Percentiles rank a stretch among this genome's conserved stretches.
phyloP scores from a whole-genome alignment of 257 asterid species.

The Prunella vulgaris region DNA sequence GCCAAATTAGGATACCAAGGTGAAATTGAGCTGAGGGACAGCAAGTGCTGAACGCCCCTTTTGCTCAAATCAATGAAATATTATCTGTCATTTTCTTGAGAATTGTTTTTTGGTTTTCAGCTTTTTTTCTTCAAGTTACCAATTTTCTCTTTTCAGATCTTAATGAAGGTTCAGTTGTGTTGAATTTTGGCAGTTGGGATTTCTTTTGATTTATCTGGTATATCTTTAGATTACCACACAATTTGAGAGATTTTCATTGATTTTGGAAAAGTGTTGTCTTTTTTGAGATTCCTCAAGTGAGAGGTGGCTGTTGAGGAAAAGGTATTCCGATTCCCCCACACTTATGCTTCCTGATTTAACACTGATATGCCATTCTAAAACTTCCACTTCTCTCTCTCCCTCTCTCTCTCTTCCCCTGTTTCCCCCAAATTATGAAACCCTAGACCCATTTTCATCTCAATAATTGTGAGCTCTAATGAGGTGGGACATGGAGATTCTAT shows the following conservation, averaged over 20 bases:
- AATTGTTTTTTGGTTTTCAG: conserved; percentile 14
- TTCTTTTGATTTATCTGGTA: conserved; percentile 15
- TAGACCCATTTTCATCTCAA: background rate
- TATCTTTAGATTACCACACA: conserved; percentile 13
- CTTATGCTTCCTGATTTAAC: conserved; percentile 57
- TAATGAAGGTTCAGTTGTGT: conserved; percentile 10
- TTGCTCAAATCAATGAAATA: conserved; percentile 10
- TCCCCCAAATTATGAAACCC: conserved; percentile 17
- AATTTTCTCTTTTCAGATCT: conserved; percentile 41
- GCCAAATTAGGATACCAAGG: conserved; percentile 11
- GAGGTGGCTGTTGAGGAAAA: conserved; percentile 47
- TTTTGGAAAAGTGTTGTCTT: conserved; percentile 39
- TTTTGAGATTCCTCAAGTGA: conserved; percentile 64
- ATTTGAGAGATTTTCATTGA: conserved; percentile 37
- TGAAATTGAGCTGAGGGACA: background rate
- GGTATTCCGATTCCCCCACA: conserved; percentile 73
- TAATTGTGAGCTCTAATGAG: conserved; percentile 25
- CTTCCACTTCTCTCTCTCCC: conserved; percentile 17
- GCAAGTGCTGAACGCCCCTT: background rate
- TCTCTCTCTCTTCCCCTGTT: conserved; percentile 14
- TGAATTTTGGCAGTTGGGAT: background rate
- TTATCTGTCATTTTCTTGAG: conserved; percentile 18
- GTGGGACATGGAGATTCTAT: conserved; percentile 81
- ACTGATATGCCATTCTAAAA: conserved; percentile 45
- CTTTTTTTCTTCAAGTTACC: too few species aligned